Evolutionary conservation across 768 basidiomycete genomes (phyloP).

Genomic region (Leccinum rimulosum): DNA sequence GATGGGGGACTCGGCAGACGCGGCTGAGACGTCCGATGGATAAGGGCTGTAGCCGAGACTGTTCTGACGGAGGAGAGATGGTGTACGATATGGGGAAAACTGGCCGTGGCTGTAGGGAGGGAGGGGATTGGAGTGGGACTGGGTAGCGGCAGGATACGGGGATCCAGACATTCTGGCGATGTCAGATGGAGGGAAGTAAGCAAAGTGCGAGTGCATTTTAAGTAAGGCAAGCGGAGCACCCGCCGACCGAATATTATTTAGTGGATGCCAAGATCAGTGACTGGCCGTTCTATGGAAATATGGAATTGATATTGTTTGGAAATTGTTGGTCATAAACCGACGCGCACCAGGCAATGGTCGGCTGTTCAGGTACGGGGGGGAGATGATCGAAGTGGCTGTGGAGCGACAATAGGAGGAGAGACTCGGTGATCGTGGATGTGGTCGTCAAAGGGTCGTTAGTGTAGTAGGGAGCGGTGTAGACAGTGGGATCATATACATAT

Average conservation of each 20-base stretch:
- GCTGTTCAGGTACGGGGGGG: conserved; percentile 29
- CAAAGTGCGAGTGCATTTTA: conserved; percentile 29
- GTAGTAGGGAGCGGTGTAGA: background rate
- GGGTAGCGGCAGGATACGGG: conserved; percentile 20
- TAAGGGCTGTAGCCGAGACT: conserved; percentile 35
- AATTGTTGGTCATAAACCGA: conserved; percentile 35
- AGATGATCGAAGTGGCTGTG: conserved; percentile 35
- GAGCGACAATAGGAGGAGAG: conserved; percentile 21
- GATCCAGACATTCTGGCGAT: conserved; percentile 25
- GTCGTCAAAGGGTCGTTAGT: conserved; percentile 33
- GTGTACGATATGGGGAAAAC: conserved; percentile 9
- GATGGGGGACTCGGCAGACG: conserved; percentile 38
- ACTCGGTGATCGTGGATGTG: conserved; percentile 9
- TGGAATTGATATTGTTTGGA: conserved; percentile 35
- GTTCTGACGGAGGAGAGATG: conserved; percentile 13
- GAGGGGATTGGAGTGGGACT: conserved; percentile 17
- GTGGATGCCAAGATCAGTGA: conserved; percentile 21
- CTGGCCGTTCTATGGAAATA: conserved; percentile 32
- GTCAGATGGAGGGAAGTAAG: conserved; percentile 21
- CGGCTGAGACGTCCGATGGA: conserved; percentile 35
- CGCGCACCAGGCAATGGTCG: conserved; percentile 30
- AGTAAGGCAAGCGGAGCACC: conserved; percentile 17
- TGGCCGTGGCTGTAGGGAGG: conserved; percentile 18
- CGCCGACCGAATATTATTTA: conserved; percentile 10
- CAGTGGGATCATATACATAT: conserved; percentile 19